phyloP scores from a whole-genome alignment of 768 basidiomycete species.

The Trametes gibbosa region DNA sequence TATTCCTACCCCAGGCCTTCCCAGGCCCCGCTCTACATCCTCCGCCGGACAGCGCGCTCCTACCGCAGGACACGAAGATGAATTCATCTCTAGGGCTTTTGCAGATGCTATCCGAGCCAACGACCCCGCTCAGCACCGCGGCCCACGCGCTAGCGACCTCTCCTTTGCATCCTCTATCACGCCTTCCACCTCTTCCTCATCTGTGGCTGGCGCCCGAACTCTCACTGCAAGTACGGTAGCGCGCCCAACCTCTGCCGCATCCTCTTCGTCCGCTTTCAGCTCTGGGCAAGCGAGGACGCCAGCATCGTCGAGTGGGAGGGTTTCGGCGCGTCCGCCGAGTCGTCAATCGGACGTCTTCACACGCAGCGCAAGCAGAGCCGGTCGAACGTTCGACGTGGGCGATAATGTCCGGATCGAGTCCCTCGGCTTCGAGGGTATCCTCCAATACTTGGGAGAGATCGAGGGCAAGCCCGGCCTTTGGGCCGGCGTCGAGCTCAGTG shows the following conservation, averaged over 20 bases:
- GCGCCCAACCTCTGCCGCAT: slow-evolving; percentile 61
- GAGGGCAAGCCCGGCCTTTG: slow-evolving; percentile 87
- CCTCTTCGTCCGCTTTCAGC: slow-evolving; percentile 44
- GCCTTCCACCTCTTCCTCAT: slow-evolving; percentile 43
- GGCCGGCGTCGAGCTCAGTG: slow-evolving; percentile 90
- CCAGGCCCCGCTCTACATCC: slow-evolving; percentile 67
- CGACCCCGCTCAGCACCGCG: slow-evolving; percentile 71
- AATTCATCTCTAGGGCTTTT: slow-evolving; percentile 69
- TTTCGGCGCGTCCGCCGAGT: slow-evolving; percentile 58
- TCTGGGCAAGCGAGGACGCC: slow-evolving; percentile 29
- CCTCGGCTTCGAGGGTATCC: slow-evolving; percentile 80
- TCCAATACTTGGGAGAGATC: slow-evolving; percentile 81
- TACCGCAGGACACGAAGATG: slow-evolving; percentile 40
- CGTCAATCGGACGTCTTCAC: slow-evolving; percentile 61
- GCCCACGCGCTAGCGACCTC: slow-evolving; percentile 36
- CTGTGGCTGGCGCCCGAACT: slow-evolving; percentile 42
- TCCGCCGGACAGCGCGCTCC: slow-evolving; percentile 33
- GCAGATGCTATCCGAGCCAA: slow-evolving; percentile 79
- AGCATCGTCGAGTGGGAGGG: slow-evolving; percentile 45
- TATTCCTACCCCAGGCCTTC: slow-evolving; percentile 68
- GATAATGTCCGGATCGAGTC: slow-evolving; percentile 86
- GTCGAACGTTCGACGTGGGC: slow-evolving; percentile 60
- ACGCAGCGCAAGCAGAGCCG: slow-evolving; percentile 45
- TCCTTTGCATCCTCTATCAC: slow-evolving; percentile 42
- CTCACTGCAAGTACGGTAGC: slow-evolving; percentile 37